Conservation (phyloP, 1,284 basidiomycete species). For the Ganoderma meredithae region DNA sequence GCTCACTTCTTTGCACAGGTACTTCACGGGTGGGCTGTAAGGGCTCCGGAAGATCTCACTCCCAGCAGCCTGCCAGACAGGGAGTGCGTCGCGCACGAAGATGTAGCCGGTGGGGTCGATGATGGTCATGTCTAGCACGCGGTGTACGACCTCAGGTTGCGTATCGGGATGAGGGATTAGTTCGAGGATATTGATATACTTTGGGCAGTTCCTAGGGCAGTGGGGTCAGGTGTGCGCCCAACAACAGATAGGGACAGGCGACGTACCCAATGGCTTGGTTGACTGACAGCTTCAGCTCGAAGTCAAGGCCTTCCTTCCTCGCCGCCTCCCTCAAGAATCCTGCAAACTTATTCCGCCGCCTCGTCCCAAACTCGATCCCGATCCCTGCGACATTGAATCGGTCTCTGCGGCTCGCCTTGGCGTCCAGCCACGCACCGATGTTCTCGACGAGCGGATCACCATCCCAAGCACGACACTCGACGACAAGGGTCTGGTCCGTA, state of each 20-base stretch:
- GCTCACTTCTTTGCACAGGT: background rate
- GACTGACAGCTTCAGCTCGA: slow-evolving; percentile 1
- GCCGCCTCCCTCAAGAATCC: background rate
- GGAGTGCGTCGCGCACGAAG: slow-evolving; percentile 3
- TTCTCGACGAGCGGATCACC: background rate
- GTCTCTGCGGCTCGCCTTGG: background rate
- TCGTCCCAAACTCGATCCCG: background rate
- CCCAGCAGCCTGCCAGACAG: background rate
- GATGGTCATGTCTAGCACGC: background rate
- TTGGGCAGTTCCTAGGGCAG: background rate
- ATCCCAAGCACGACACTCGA: slow-evolving; percentile 6
- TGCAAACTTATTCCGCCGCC: background rate
- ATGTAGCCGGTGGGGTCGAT: slow-evolving; percentile 7
- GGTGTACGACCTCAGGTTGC: background rate
- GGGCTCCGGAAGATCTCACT: background rate
- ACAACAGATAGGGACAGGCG: background rate
- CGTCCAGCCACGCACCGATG: background rate
- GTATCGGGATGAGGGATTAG: background rate
- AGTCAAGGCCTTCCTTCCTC: background rate
- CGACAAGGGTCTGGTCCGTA: background rate
- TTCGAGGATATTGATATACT: slow-evolving; percentile 1
- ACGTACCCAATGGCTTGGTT: slow-evolving; percentile 1
- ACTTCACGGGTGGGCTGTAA: background rate
- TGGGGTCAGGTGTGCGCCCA: background rate
- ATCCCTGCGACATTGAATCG: slow-evolving; percentile 1